Base-by-base conservation (phyloP, 2,329 filamentous ascomycete genomes). In the Alternaria panax region DNA sequence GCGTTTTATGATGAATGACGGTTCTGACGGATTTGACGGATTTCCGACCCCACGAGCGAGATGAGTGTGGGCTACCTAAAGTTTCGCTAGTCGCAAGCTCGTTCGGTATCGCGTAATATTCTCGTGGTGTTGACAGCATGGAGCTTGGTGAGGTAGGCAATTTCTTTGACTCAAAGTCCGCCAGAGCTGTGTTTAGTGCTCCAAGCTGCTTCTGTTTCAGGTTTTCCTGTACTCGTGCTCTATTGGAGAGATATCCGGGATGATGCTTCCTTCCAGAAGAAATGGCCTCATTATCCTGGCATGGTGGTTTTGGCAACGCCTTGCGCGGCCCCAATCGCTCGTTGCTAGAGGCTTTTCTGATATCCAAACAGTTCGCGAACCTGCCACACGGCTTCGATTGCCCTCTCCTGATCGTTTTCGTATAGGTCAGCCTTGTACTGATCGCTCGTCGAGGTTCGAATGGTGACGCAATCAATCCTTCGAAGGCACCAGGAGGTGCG, bases 121-220 rank as follows among this genome's bases (percentile, higher is more conserved):
- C 73, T 45, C 57, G 58, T 6, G 76, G 75, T 22, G 75, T 78
- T 4, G 36, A 59, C 24, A 71, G 28, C 62, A 77, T 68, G 9
- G 72, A 76, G 25, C 51, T 58, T 46, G 75, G 72, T 30, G 72
- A 72, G 22, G 64, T 62, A 16, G 68, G 60, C 14, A 70, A 46
- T 20, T 54, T 57, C n/a, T 53, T 61, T 11, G 54, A 50, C 18
- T 65, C 60, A 43, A 65, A 61, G 42, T 66, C 63, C 14, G 67
- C 59, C 20, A 73, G 64, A 36, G 62, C 50, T n/a, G 68, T 73
- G 24, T 67, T 68, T 51, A 76, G 52, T 46, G 54, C 54, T 11
- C 62, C 51, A 42, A 75, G 20, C 11, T 69, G 64, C 57, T 67
- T 75, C 27, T 30, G 50, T 40, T 66, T 59, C 54, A 72, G 42